These are phyloP conservation scores for Alternaria sp. DNA, from an alignment of 2,329 filamentous ascomycete genomes.

Conservation along the genomic window DNA sequence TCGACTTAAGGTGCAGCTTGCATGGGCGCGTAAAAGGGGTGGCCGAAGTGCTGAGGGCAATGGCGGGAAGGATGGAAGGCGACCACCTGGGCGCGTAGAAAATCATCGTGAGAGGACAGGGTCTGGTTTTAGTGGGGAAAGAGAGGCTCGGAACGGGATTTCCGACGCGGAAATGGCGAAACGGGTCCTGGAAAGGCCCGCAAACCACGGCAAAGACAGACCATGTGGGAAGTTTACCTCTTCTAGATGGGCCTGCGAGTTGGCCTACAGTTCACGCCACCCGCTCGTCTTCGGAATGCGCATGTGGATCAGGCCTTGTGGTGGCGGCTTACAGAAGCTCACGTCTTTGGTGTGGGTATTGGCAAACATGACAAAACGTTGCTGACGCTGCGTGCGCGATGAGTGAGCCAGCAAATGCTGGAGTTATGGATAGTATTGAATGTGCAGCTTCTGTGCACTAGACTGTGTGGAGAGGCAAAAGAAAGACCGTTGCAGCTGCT, in stretches of 20 bases:
- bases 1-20: slow-evolving; percentile 35
- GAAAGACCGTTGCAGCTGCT: slow-evolving; percentile 6
- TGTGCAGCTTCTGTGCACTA: slow-evolving; percentile 5
- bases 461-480: neutral
- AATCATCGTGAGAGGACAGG: slow-evolving; percentile 13
- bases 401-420: neutral
- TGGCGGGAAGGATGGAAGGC: slow-evolving; percentile 2
- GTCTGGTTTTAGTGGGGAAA: slow-evolving; percentile 7
- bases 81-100: slow-evolving; percentile 14
- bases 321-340: neutral
- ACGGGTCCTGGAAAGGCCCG: neutral
- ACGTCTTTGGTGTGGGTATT: neutral
- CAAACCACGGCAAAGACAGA: neutral
- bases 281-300: neutral
- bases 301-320: slow-evolving; percentile 1
- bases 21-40: slow-evolving; percentile 29
- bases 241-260: neutral
- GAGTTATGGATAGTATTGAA: neutral
- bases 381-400: slow-evolving; percentile 1
- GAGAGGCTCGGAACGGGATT: slow-evolving; percentile 11
- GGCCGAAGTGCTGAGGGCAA: slow-evolving; percentile 1
- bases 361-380: neutral
- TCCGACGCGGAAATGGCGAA: slow-evolving; percentile 2
- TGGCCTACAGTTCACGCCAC: slow-evolving; percentile 1
- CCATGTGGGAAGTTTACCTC: slow-evolving; percentile 1